Evolutionary conservation across 768 basidiomycete species (phyloP).

Genomic region (Kwoniella bestiolae): DNA sequence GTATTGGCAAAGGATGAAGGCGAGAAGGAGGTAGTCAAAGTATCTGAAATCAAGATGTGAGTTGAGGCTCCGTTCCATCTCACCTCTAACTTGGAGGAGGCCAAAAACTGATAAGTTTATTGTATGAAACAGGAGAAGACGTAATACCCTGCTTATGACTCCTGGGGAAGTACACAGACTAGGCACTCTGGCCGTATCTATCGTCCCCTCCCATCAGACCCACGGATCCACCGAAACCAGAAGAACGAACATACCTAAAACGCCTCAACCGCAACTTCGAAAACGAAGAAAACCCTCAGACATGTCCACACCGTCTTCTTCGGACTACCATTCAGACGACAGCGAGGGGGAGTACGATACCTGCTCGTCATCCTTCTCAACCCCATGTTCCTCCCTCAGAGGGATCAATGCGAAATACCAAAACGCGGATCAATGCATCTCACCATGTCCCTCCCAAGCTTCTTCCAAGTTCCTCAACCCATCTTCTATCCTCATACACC

Average conservation of each 20-base stretch:
- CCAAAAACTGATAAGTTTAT: background rate
- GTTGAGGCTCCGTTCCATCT: too few species aligned
- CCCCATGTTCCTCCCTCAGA: background rate
- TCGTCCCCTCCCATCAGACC: background rate
- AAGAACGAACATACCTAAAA: slow-evolving; percentile 1
- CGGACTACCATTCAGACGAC: background rate
- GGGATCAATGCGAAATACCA: background rate
- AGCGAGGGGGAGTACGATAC: background rate
- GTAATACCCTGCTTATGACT: slow-evolving; percentile 18
- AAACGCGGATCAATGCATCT: background rate
- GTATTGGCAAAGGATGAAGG: slow-evolving; percentile 1
- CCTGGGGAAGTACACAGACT: slow-evolving; percentile 16
- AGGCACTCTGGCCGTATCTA: background rate
- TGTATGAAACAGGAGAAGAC: background rate
- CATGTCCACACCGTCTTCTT: slow-evolving; percentile 7
- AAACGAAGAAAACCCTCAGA: background rate
- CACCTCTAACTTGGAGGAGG: too few species aligned
- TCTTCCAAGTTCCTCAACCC: slow-evolving; percentile 7
- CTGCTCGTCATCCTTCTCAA: background rate
- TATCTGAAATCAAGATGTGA: slow-evolving; percentile 25
- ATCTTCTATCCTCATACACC: slow-evolving; percentile 1
- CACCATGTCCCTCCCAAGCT: slow-evolving; percentile 15
- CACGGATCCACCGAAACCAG: background rate
- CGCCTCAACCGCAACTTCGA: slow-evolving; percentile 1
- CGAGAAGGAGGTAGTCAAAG: slow-evolving; percentile 15